Evolutionary conservation across 441 rosid species (phyloP).

Genomic region (Omphalea diandra): DNA sequence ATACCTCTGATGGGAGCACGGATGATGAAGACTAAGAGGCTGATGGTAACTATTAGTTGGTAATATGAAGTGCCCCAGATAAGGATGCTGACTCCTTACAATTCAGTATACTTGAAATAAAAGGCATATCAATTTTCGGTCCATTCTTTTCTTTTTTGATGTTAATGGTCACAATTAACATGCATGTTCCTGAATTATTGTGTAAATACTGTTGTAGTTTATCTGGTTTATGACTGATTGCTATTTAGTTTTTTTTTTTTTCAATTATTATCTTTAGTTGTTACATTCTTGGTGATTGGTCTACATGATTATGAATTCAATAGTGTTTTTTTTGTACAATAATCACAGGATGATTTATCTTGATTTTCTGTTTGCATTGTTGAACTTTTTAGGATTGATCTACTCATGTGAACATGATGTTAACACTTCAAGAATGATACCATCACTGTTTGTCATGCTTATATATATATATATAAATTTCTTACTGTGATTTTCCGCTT

Average conservation of each 20-base stretch:
- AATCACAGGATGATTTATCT: too few relatives aligned
- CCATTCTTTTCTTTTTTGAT: neutral
- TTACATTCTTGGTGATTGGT: neutral
- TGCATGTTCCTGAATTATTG: neutral
- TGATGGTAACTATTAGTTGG: neutral
- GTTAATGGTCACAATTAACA: neutral
- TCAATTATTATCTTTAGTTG: neutral
- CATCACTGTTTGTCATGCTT: too few relatives aligned
- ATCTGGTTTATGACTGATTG: neutral
- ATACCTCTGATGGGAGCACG: slow-evolving; percentile 72
- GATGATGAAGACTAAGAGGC: slow-evolving; percentile 62
- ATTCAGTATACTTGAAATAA: neutral
- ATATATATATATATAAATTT: too few relatives aligned
- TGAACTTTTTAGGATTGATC: too few relatives aligned
- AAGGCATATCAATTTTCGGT: neutral
- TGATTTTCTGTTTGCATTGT: too few relatives aligned
- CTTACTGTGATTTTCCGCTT: too few relatives aligned
- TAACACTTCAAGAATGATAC: too few relatives aligned
- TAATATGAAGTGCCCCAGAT: neutral
- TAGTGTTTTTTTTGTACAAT: neutral
- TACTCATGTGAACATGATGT: too few relatives aligned
- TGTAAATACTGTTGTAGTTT: neutral
- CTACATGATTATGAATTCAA: neutral
- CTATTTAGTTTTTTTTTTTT: neutral
- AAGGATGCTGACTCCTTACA: neutral